Percentiles rank a stretch among this genome's conserved stretches.
phyloP scores from a whole-genome alignment of 805 yeast genomes.

The Candida nemodendra region DNA sequence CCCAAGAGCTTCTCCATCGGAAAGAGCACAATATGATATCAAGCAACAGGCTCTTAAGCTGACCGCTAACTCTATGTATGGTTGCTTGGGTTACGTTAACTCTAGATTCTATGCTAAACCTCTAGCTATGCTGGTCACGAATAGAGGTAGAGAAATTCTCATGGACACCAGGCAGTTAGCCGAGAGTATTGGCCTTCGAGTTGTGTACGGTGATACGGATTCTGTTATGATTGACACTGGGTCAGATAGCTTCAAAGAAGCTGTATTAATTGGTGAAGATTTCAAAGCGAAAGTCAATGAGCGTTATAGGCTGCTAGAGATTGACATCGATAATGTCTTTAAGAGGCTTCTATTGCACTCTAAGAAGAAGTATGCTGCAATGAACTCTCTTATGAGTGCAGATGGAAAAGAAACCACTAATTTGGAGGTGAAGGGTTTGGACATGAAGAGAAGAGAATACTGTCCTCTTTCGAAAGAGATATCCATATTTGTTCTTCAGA shows the following conservation, averaged over 20 bases:
- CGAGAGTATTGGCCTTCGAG: constrained; percentile 76
- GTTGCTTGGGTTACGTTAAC: constrained; percentile 90
- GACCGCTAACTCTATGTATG: constrained; percentile 99
- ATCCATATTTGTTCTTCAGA: constrained; percentile 70
- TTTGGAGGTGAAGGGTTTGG: constrained; percentile 93
- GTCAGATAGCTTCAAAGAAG: constrained; percentile 63
- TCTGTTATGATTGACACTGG: constrained; percentile 98
- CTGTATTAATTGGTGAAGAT: constrained; percentile 77
- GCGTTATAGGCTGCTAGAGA: constrained; percentile 81
- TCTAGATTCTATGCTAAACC: constrained; percentile 96
- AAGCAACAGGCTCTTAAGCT: constrained; percentile 93
- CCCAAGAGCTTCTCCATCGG: constrained; percentile 59
- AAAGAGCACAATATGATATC: constrained; percentile 84
- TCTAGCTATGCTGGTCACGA: constrained; percentile 91
- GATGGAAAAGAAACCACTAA: constrained; percentile 55
- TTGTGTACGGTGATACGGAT: constrained; percentile 97
- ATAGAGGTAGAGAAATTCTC: constrained; percentile 92
- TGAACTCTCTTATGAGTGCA: constrained; percentile 49
- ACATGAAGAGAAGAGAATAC: constrained; percentile 94
- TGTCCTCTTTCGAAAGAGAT: constrained; percentile 90
- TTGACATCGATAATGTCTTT: constrained; percentile 93
- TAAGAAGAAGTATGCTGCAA: constrained; percentile 97
- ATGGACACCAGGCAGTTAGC: constrained; percentile 92
- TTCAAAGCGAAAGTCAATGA: constrained; percentile 87
- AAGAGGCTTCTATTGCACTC: constrained; percentile 81